A percentile compares a stretch with the other conserved stretches of the same genome.
phyloP scores from a whole-genome alignment of 257 asterid species.

The Marsdenia floribunda region DNA sequence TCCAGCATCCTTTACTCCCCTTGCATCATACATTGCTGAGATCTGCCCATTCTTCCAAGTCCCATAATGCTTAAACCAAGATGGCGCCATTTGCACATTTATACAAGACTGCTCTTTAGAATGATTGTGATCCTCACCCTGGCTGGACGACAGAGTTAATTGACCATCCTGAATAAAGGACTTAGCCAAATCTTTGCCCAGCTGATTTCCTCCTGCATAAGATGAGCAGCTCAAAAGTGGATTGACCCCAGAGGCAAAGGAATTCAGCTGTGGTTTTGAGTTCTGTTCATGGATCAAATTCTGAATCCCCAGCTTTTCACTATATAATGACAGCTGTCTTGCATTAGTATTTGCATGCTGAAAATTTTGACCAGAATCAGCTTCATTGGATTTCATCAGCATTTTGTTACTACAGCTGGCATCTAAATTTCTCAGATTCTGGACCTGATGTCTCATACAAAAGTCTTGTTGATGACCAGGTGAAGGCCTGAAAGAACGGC shows the following conservation, averaged over 20 bases:
- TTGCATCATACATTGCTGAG: constrained; percentile 25
- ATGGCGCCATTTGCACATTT: constrained; percentile 44
- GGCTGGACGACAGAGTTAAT: constrained; percentile 20
- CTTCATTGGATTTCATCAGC: constrained; percentile 17
- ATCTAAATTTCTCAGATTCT: constrained; percentile 28
- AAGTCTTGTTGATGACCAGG: constrained; percentile 24
- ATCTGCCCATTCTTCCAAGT: constrained; percentile 41
- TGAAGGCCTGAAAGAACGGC: constrained; percentile 23
- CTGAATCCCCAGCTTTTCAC: constrained; percentile 23
- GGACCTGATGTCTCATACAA: constrained; percentile 29
- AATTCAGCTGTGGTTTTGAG: constrained; percentile 19
- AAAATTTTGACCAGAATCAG: constrained; percentile 10
- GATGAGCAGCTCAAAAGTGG: constrained; percentile 24
- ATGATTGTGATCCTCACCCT: constrained; percentile 19
- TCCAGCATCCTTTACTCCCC: constrained; percentile 18
- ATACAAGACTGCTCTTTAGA: constrained; percentile 29
- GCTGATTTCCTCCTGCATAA: constrained; percentile 23
- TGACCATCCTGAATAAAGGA: constrained; percentile 25
- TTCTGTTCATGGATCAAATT: constrained; percentile 25
- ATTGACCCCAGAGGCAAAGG: constrained; percentile 21
- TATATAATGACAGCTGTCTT: constrained; percentile 28
- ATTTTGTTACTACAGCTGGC: constrained; percentile 22
- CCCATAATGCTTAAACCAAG: constrained; percentile 48
- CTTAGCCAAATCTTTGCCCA: constrained; percentile 25
- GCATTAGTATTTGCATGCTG: constrained; percentile 35